Percentiles rank a stretch among this genome's conserved stretches.
Evolutionary conservation across 805 yeast species (phyloP).

Genomic region (Schizosaccharomyces cryophilus): DNA sequence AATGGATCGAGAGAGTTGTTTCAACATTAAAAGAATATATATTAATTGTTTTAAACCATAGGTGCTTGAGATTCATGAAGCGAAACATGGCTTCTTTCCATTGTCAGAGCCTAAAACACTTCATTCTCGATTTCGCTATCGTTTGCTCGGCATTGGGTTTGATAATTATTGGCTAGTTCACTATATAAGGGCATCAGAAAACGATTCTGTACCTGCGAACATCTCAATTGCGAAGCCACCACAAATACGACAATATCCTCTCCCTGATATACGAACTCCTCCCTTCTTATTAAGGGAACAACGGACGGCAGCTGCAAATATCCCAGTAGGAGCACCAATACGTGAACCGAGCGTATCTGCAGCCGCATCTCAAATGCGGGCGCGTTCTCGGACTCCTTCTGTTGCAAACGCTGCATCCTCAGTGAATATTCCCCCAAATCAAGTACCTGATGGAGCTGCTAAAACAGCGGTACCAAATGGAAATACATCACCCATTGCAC

Average conservation of each 20-base stretch:
- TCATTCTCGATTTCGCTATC: not conserved
- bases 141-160: not conserved
- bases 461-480: not conserved
- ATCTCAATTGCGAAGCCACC: not conserved
- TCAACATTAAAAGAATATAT: not conserved
- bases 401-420: not conserved
- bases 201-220: not conserved
- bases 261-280: not conserved
- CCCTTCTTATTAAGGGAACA: not conserved
- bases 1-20: not conserved
- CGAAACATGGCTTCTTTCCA: not conserved
- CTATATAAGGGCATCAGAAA: not conserved
- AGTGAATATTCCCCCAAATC: not conserved
- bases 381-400: not conserved
- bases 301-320: not conserved
- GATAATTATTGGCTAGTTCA: not conserved
- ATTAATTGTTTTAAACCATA: not conserved
- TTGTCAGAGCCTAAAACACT: not conserved
- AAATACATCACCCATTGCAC: not conserved
- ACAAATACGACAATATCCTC: not conserved
- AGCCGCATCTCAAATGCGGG: not conserved
- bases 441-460: not conserved
- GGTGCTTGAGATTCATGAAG: not conserved
- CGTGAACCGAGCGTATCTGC: not conserved
- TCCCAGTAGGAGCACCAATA: not conserved